Conservation (phyloP, 805 yeast genomes). For the Barnettozyma populi region DNA sequence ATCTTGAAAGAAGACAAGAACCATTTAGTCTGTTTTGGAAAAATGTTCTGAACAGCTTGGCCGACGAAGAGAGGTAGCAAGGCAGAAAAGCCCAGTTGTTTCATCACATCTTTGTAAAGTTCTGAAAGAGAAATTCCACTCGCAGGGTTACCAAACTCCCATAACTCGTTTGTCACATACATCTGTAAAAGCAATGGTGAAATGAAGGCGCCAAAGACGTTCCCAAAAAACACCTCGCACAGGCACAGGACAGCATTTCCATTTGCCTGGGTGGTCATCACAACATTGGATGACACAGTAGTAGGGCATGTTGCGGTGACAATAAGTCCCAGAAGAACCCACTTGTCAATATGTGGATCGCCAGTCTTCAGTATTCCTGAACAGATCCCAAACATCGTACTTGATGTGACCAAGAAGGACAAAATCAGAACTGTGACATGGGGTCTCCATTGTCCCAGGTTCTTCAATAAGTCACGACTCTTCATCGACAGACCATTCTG, state of each 20-base stretch:
- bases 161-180: slow-evolving; percentile 48
- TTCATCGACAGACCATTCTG: slow-evolving; percentile 78
- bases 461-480: slow-evolving; percentile 53
- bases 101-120: slow-evolving; percentile 74
- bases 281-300: slow-evolving; percentile 86
- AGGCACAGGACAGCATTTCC: slow-evolving; percentile 77
- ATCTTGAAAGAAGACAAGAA: slow-evolving; percentile 50
- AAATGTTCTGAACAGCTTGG: slow-evolving; percentile 67
- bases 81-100: slow-evolving; percentile 78
- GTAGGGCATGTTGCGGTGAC: slow-evolving; percentile 88
- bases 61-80: slow-evolving; percentile 88
- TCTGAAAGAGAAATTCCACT: slow-evolving; percentile 43
- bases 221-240: slow-evolving; percentile 83
- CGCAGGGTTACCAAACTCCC: slow-evolving; percentile 81
- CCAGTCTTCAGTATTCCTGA: slow-evolving; percentile 57
- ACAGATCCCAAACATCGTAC: slow-evolving; percentile 69
- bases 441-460: slow-evolving; percentile 75
- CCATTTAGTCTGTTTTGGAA: slow-evolving; percentile 63
- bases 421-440: slow-evolving; percentile 63
- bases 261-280: slow-evolving; percentile 82
- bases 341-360: slow-evolving; percentile 56
- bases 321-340: slow-evolving; percentile 77
- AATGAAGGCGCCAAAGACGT: slow-evolving; percentile 77
- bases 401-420: slow-evolving; percentile 66
- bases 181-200: slow-evolving; percentile 82